These are phyloP conservation scores for Candida tammaniensis DNA, from an alignment of 805 yeast genomes.

Conservation along the genomic window DNA sequence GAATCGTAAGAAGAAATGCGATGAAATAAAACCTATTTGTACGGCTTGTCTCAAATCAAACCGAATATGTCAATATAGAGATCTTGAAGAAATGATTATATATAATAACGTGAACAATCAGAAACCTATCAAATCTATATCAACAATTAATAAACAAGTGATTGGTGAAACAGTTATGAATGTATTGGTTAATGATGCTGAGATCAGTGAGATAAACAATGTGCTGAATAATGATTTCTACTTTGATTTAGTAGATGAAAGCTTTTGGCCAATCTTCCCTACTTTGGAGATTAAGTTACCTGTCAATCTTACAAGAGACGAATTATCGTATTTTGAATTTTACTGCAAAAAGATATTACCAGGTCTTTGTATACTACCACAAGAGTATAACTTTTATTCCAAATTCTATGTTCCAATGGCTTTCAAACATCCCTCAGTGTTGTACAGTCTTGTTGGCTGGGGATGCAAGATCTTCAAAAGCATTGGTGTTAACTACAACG, in stretches of 20 bases:
- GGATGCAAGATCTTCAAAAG: slow-evolving; percentile 39
- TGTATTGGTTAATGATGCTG: no score
- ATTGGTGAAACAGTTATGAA: neutral
- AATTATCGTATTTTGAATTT: slow-evolving; percentile 40
- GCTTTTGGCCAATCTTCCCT: neutral
- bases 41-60: slow-evolving; percentile 8
- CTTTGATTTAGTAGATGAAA: neutral
- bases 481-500: slow-evolving; percentile 1
- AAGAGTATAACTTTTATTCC: slow-evolving; percentile 48
- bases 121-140: no score
- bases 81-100: neutral
- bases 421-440: slow-evolving; percentile 43
- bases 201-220: neutral
- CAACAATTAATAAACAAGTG: neutral
- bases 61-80: slow-evolving; percentile 4
- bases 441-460: slow-evolving; percentile 59
- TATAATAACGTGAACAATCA: neutral
- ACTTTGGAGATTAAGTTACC: neutral
- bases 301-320: neutral
- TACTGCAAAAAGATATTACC: slow-evolving; percentile 48
- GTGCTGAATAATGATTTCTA: neutral
- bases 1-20: slow-evolving; percentile 15
- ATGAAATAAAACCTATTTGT: slow-evolving; percentile 13
- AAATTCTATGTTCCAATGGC: slow-evolving; percentile 56
- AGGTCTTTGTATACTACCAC: slow-evolving; percentile 47